Percentiles rank a stretch among this genome's conserved stretches.
Evolutionary conservation across 148 eudicot species (phyloP).

Genomic region (Linanthus parryae): DNA sequence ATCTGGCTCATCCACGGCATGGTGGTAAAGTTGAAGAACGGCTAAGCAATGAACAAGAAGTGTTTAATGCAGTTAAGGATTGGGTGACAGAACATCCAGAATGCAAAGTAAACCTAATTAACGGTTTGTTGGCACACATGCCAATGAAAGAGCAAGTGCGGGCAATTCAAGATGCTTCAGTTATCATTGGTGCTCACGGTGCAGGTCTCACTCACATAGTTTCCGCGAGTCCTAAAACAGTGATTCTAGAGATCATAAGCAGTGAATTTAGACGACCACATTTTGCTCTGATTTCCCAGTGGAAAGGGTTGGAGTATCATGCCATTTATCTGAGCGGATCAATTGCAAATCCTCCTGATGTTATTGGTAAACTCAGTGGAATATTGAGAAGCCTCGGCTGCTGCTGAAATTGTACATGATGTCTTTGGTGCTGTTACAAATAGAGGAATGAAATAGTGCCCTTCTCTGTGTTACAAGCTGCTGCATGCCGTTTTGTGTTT

Average conservation of each 20-base stretch:
- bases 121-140: slow-evolving; percentile 92
- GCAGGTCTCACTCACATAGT: slow-evolving; percentile 98
- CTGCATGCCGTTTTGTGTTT: too few species aligned
- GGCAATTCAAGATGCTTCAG: slow-evolving; percentile 87
- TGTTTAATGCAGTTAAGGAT: slow-evolving; percentile 52
- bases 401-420: too few species aligned
- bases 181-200: slow-evolving; percentile 94
- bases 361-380: slow-evolving; percentile 39
- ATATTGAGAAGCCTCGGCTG: slow-evolving; percentile 67
- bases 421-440: too few species aligned
- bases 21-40: slow-evolving; percentile 83
- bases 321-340: slow-evolving; percentile 61
- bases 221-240: slow-evolving; percentile 63
- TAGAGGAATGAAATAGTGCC: too few species aligned
- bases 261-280: slow-evolving; percentile 80
- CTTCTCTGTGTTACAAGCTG: too few species aligned
- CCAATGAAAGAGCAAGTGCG: slow-evolving; percentile 87
- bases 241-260: slow-evolving; percentile 73
- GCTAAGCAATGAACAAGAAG: slow-evolving; percentile 81
- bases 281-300: slow-evolving; percentile 63
- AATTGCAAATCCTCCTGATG: slow-evolving; percentile 55
- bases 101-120: slow-evolving; percentile 62
- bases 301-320: slow-evolving; percentile 92
- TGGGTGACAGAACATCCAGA: slow-evolving; percentile 51
- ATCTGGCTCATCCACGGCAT: slow-evolving; percentile 93